phyloP scores from a whole-genome alignment of 2,329 filamentous ascomycete genomes.

The Cordyceps militaris region DNA sequence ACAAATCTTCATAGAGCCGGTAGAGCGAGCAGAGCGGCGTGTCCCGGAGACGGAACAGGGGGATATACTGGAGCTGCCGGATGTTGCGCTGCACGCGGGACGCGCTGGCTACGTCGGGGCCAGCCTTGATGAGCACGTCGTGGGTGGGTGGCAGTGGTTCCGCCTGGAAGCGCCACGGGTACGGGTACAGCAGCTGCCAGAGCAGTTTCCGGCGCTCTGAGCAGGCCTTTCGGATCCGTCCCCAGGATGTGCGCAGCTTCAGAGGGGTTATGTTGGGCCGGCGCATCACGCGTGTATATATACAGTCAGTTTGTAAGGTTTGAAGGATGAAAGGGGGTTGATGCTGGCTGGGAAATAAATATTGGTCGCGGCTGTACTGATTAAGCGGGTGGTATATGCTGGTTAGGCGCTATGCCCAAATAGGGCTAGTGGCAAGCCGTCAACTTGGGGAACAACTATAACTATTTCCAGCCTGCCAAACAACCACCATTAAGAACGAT shows the following conservation, averaged over 20 bases:
- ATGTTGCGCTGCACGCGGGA: constrained; percentile 1
- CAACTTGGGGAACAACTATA: too few species aligned
- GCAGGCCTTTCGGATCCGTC: background rate
- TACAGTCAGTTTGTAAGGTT: too few species aligned
- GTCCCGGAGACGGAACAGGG: background rate
- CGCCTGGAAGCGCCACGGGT: constrained; percentile 1
- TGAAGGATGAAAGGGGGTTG: too few species aligned
- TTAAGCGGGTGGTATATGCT: too few species aligned
- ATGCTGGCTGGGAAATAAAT: too few species aligned
- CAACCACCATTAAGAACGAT: too few species aligned
- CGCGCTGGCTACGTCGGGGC: background rate
- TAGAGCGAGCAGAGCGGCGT: background rate
- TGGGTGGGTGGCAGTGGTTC: background rate
- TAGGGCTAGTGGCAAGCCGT: too few species aligned
- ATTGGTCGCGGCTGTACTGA: too few species aligned
- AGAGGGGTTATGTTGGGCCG: background rate
- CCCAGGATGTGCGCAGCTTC: background rate
- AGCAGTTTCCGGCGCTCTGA: constrained; percentile 5
- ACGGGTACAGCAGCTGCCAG: constrained; percentile 5
- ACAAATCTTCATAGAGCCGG: background rate
- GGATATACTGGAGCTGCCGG: background rate
- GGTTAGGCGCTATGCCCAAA: too few species aligned
- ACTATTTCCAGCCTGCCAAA: too few species aligned
- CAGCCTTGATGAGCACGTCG: background rate
- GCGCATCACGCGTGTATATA: too few species aligned